These are phyloP conservation scores for Jamesozyma hellenica DNA, from an alignment of 805 yeast species.

Conservation along the genomic window DNA sequence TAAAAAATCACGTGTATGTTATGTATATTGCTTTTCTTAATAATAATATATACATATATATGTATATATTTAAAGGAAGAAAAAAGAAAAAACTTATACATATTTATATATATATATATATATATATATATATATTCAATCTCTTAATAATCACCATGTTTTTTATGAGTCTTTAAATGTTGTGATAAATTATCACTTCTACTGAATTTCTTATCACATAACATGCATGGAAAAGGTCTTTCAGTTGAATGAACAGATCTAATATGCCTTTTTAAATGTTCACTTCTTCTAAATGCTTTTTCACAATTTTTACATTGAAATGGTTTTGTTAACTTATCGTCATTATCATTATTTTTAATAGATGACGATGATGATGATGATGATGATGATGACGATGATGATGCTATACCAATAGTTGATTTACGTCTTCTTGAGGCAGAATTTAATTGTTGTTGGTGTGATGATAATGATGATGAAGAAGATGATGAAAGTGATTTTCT, in stretches of 20 bases:
- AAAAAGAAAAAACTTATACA: too few species aligned
- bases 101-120: too few species aligned
- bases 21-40: too few species aligned
- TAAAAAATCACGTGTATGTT: too few species aligned
- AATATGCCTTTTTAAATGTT: constrained; percentile 58
- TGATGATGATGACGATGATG: background rate
- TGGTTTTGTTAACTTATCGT: constrained; percentile 27
- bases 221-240: constrained; percentile 49
- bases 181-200: constrained; percentile 60
- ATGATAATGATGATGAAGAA: background rate
- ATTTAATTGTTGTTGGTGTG: background rate
- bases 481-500: constrained; percentile 6
- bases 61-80: too few species aligned
- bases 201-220: constrained; percentile 53
- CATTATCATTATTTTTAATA: background rate
- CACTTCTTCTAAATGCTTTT: constrained; percentile 48
- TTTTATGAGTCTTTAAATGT: constrained; percentile 47
- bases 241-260: constrained; percentile 55
- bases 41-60: too few species aligned
- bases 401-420: constrained; percentile 6
- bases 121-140: too few species aligned
- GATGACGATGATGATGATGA: background rate
- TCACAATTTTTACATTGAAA: constrained; percentile 33
- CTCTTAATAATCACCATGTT: constrained; percentile 28
- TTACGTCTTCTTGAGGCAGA: constrained; percentile 6